Evolutionary conservation across 1,284 basidiomycete species (phyloP).

Genomic region (Leucoagaricus sp.): DNA sequence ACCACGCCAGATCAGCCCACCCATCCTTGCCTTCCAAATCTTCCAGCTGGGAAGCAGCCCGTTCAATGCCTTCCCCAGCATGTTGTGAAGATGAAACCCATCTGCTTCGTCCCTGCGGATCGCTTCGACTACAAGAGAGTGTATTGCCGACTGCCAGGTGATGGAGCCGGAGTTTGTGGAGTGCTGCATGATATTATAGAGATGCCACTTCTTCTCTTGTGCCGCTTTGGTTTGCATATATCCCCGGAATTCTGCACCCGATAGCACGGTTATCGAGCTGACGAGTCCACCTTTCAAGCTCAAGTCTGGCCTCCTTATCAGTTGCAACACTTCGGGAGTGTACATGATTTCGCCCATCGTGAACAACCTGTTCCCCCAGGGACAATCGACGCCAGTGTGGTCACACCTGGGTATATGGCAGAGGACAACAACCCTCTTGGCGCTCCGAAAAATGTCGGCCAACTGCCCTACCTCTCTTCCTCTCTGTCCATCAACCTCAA

Average conservation of each 20-base stretch:
- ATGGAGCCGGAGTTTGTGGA: slow-evolving; percentile 22
- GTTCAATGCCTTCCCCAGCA: slow-evolving; percentile 26
- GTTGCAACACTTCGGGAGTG: slow-evolving; percentile 17
- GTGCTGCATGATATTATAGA: slow-evolving; percentile 25
- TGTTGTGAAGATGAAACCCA: slow-evolving; percentile 18
- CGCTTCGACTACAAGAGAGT: slow-evolving; percentile 26
- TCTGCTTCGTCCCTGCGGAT: slow-evolving; percentile 22
- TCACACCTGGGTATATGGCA: slow-evolving; percentile 24
- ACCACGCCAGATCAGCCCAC: slow-evolving; percentile 27
- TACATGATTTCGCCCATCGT: slow-evolving; percentile 28
- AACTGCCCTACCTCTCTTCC: slow-evolving; percentile 21
- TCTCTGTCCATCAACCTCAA: background rate
- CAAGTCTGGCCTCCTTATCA: slow-evolving; percentile 15
- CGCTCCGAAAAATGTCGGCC: slow-evolving; percentile 25
- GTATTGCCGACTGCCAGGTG: slow-evolving; percentile 26
- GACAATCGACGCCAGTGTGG: slow-evolving; percentile 21
- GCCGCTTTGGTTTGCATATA: slow-evolving; percentile 22
- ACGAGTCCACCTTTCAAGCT: background rate
- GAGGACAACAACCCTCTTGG: slow-evolving; percentile 23
- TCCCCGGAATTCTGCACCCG: slow-evolving; percentile 19
- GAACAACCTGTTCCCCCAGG: slow-evolving; percentile 24
- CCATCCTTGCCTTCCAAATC: slow-evolving; percentile 23
- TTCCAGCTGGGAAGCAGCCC: slow-evolving; percentile 22
- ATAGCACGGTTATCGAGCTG: background rate
- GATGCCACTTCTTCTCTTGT: slow-evolving; percentile 22